Conservation (phyloP, 1,139 yeast genomes). For the Yarrowia galli region DNA sequence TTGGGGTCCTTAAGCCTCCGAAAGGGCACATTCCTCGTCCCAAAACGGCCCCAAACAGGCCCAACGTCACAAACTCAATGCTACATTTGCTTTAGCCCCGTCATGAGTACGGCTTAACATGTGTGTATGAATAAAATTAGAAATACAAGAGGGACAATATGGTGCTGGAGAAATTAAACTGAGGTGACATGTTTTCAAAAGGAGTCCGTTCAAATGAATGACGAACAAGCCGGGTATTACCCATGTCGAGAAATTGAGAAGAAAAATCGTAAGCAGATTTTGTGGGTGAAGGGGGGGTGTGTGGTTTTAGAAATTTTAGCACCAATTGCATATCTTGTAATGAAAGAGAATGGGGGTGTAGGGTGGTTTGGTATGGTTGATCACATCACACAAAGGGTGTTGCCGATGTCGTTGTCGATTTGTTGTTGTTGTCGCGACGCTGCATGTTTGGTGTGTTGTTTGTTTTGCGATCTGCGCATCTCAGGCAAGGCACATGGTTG, state of each 20-base stretch:
- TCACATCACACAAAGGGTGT: not conserved
- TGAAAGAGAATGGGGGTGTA: not conserved
- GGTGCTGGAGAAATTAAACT: conserved; percentile 26
- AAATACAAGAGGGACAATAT: conserved; percentile 4
- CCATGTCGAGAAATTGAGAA: conserved; percentile 24
- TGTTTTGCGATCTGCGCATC: not conserved
- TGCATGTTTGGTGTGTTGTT: not conserved
- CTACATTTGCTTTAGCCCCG: not conserved
- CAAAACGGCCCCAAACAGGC: not conserved
- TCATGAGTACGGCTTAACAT: conserved; percentile 8
- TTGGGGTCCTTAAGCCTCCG: not conserved
- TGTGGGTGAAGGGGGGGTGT: not conserved
- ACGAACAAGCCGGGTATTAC: conserved; percentile 1
- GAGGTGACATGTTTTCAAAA: conserved; percentile 11
- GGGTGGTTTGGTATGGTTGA: too few relatives aligned
- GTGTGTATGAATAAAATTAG: conserved; percentile 26
- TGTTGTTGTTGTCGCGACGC: not conserved
- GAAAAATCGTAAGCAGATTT: not conserved
- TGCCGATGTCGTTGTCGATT: not conserved
- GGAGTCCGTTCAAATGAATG: not conserved
- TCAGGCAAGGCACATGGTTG: too few relatives aligned
- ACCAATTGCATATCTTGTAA: conserved; percentile 14
- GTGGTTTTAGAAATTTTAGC: not conserved
- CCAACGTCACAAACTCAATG: not conserved
- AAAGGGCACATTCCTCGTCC: conserved; percentile 12